phyloP scores from a whole-genome alignment of 2,329 filamentous ascomycete species.

The Geosmithia putterillii region DNA sequence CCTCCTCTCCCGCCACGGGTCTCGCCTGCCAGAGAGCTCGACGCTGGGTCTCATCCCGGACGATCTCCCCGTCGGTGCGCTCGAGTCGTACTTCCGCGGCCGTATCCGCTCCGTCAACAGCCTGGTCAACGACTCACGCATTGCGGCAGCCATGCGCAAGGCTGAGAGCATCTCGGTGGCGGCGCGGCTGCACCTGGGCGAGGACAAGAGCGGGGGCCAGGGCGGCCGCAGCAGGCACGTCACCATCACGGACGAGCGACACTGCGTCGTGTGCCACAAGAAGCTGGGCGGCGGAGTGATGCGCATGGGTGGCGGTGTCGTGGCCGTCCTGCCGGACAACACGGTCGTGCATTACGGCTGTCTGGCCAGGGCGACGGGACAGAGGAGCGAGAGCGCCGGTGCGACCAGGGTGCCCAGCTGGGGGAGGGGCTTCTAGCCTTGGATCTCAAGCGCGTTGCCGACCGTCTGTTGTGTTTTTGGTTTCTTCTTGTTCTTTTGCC shows the following conservation, averaged over 20 bases:
- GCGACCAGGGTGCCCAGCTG: constrained; percentile 18
- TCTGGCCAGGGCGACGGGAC: constrained; percentile 36
- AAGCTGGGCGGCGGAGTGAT: constrained; percentile 66
- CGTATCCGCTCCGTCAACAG: constrained; percentile 80
- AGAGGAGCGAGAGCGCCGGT: constrained; percentile 15
- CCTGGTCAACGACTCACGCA: constrained; percentile 65
- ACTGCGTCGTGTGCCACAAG: constrained; percentile 90
- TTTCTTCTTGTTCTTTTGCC: background rate
- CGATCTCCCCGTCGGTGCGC: constrained; percentile 60
- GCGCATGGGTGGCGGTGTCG: constrained; percentile 70
- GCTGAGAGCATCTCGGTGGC: constrained; percentile 71
- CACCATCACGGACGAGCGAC: constrained; percentile 72
- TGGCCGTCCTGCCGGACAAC: constrained; percentile 79
- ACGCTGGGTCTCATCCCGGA: constrained; percentile 80
- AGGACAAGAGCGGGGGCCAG: constrained; percentile 28
- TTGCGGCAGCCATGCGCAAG: constrained; percentile 65
- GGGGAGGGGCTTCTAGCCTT: constrained; percentile 20
- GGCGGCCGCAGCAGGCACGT: constrained; percentile 52
- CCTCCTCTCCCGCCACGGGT: constrained; percentile 84
- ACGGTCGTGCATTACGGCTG: constrained; percentile 75
- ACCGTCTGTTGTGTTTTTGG: background rate
- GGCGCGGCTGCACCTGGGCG: constrained; percentile 60
- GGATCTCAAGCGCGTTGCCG: no score
- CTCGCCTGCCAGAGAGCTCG: constrained; percentile 75
- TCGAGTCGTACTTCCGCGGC: constrained; percentile 85